Base-by-base conservation (phyloP, 345 rosid species). In the Geranium rotundifolium region DNA sequence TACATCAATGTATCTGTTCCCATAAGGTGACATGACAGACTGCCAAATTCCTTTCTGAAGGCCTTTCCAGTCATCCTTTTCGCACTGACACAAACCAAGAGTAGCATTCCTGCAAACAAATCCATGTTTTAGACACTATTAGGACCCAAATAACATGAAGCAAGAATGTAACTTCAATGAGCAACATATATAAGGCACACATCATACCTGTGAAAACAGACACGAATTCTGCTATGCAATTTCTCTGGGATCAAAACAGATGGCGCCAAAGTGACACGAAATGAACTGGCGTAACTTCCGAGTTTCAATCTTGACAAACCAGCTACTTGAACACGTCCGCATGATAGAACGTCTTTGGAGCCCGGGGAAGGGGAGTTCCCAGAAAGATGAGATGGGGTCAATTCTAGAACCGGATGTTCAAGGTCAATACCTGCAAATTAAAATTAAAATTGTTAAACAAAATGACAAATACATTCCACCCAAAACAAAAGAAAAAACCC, bases 21-120 rank as follows among this genome's bases (percentile, higher is more conserved):
- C 89, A 75, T 83, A 90, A 37, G 99, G 96, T 30, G 99, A 88
- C 89, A 86, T 81, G 58, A 74, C 72, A 65, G 80, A 71, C 60
- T 71, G 78, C 97, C 90, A 90, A 17, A 68, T 4, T 2, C 86
- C 91, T 20, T 71, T 93, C n/a, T 82, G 89, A 65, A 93, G 58
- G 57, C 71, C 58, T 72, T 65, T 84, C 99, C 97, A 93, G 63
- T 81, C 83, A 63, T 86, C 75, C 67, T 79, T 82, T 65, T 74
- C 86, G 70, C 97, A 93, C 59, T 73, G 72, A 56, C 97, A 92
- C 56, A 79, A 65, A 57, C 80, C 81, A 61, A 73, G 83, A 5
- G 99, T 84, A 76, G 78, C 83, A 74, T 93, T 90, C 81, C 93
- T 88, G 80, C 54, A 74, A 46, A 46, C 1, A 9, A 12, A 7